phyloP scores from a whole-genome alignment of 768 basidiomycete species.

The Leccinum broughii region DNA sequence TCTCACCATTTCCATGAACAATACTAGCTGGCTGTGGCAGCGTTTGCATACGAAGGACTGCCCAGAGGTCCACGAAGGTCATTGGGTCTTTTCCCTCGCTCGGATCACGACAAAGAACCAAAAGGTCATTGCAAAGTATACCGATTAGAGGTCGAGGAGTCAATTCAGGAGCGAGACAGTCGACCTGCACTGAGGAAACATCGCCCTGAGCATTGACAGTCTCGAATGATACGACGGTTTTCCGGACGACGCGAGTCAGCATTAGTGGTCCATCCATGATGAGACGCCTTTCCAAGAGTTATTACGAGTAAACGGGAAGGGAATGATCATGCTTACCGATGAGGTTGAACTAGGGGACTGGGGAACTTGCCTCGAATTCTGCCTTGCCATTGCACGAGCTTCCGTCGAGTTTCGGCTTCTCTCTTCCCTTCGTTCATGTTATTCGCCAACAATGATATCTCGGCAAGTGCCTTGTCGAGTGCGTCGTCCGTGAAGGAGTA shows the following conservation, averaged over 20 bases:
- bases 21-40: slow-evolving; percentile 87
- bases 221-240: slow-evolving; percentile 79
- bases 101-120: slow-evolving; percentile 89
- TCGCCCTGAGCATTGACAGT: slow-evolving; percentile 76
- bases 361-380: slow-evolving; percentile 91
- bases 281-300: slow-evolving; percentile 58
- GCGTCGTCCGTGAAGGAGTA: slow-evolving; percentile 78
- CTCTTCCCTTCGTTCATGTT: slow-evolving; percentile 99
- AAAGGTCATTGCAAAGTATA: slow-evolving; percentile 88
- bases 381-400: slow-evolving; percentile 88
- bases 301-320: slow-evolving; percentile 3
- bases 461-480: slow-evolving; percentile 79
- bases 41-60: slow-evolving; percentile 94
- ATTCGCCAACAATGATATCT: slow-evolving; percentile 86
- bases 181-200: slow-evolving; percentile 81
- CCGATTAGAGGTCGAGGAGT: slow-evolving; percentile 79
- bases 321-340: slow-evolving; percentile 57
- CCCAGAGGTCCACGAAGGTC: slow-evolving; percentile 88
- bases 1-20: slow-evolving; percentile 79
- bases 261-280: slow-evolving; percentile 90
- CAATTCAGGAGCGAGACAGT: slow-evolving; percentile 84
- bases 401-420: slow-evolving; percentile 87
- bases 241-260: slow-evolving; percentile 88
- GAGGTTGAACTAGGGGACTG: slow-evolving; percentile 97
- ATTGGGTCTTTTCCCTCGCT: slow-evolving; percentile 75